Evolutionary conservation across 2,329 filamentous ascomycete species (phyloP), one percentile per base, ranked within the genome.

Genomic region (Colletotrichum tropicale): DNA sequence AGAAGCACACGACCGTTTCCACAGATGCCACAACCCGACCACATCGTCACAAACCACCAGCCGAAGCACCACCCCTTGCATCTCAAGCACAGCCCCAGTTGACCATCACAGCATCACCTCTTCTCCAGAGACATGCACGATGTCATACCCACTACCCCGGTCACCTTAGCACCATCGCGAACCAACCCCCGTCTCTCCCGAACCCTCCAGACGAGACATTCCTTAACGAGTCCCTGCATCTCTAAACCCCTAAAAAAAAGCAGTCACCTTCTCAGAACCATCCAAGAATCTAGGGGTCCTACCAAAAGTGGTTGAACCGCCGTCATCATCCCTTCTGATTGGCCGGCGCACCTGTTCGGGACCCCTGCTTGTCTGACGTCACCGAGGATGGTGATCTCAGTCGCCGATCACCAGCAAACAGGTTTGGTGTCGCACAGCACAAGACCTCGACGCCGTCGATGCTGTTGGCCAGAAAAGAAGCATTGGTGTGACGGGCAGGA

Each of bases 281-380:
- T 3, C n/a, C 12, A 7, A 30, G 70, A 76, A 76, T 76, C 74
- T 76, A 76, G 70, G 74, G 74, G 74, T 76, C 74, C 74, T 69
- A 26, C 74, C 65, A 30, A 32, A 76, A 74, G 24, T 36, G 58
- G 70, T 38, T 64, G 52, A 43, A 6, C 5, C 8, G 16, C 15
- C 74, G 64, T 64, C 65, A 65, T 62, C 3, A 15, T 15, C 7
- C 30, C 15, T 43, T 73, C 34, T 36, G 36, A 75, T 75, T 75
- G 74, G 70, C 9, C 28, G 28, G 43, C 21, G 6, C 2, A 30
- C 16, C 24, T 9, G 10, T 3, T n/a, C 10, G 10, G n/a, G 13
- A 62, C 56, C 69, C 62, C 56, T 58, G 62, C 32, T 30, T 32
- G 18, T 32, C 28, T 76, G 74, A 76, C 74, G 74, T 76, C 74